Conservation (phyloP, 768 basidiomycete species). For the Sporobolomyces pararoseus region DNA sequence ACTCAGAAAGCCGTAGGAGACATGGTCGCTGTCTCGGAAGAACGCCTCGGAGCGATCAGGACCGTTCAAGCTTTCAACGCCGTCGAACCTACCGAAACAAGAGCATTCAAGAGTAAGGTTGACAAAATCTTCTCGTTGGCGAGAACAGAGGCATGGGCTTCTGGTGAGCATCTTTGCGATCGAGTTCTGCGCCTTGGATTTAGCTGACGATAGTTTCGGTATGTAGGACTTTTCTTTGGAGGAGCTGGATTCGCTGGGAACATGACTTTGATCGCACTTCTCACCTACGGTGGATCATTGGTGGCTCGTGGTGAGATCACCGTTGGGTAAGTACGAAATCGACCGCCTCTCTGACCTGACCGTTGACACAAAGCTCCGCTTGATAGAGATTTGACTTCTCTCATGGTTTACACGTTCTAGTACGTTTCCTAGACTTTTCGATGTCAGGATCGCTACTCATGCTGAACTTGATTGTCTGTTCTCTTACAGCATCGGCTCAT, state of each 20-base stretch:
- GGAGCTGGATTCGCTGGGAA: slow-evolving; percentile 63
- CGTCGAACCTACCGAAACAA: slow-evolving; percentile 64
- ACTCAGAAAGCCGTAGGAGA: slow-evolving; percentile 95
- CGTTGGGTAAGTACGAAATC: slow-evolving; percentile 56
- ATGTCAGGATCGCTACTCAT: no score
- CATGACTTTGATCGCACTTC: slow-evolving; percentile 75
- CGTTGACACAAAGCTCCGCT: slow-evolving; percentile 64
- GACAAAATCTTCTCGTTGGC: slow-evolving; percentile 67
- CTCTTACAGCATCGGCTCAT: slow-evolving; percentile 9
- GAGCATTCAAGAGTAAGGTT: slow-evolving; percentile 64
- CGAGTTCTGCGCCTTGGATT: background rate
- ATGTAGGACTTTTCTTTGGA: slow-evolving; percentile 71
- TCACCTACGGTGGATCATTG: slow-evolving; percentile 90
- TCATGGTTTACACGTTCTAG: slow-evolving; percentile 85
- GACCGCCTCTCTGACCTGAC: background rate
- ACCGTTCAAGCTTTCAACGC: slow-evolving; percentile 93
- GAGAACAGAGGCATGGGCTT: slow-evolving; percentile 80
- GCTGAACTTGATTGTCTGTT: no score
- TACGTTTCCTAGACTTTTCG: slow-evolving; percentile 55
- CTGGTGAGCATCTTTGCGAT: slow-evolving; percentile 52
- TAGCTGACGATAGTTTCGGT: background rate
- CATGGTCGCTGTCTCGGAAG: slow-evolving; percentile 67
- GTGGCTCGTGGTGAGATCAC: slow-evolving; percentile 83
- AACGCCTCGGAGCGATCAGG: slow-evolving; percentile 77
- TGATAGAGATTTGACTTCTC: slow-evolving; percentile 72